Evolutionary conservation across 2,329 filamentous ascomycete species (phyloP).

Genomic region (Macrophomina tecta): DNA sequence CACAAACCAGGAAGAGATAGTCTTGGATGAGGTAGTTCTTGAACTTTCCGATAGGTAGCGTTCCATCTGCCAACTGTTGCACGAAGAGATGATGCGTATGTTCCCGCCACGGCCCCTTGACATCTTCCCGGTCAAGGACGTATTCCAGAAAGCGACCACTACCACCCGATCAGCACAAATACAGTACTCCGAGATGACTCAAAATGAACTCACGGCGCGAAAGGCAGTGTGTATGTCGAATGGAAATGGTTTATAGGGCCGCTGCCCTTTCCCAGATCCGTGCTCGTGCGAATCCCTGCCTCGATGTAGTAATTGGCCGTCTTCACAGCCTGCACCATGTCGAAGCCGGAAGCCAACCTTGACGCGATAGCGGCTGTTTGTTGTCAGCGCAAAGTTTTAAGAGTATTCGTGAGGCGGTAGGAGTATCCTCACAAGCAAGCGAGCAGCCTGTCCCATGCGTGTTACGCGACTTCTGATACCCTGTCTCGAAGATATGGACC

Average conservation of each 20-base stretch:
- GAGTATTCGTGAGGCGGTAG: no score
- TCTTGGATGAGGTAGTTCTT: slow-evolving; percentile 91
- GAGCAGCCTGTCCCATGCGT: slow-evolving; percentile 97
- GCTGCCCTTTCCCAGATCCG: slow-evolving; percentile 68
- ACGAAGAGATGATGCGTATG: slow-evolving; percentile 88
- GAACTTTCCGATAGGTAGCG: slow-evolving; percentile 76
- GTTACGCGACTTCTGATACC: slow-evolving; percentile 75
- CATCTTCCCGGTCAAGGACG: slow-evolving; percentile 74
- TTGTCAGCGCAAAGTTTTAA: not conserved
- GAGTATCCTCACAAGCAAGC: slow-evolving; percentile 65
- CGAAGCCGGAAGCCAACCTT: slow-evolving; percentile 67
- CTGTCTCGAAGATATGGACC: slow-evolving; percentile 69
- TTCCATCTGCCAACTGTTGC: slow-evolving; percentile 74
- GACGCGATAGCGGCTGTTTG: slow-evolving; percentile 69
- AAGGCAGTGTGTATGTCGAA: slow-evolving; percentile 70
- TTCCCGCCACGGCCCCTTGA: slow-evolving; percentile 73
- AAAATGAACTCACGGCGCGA: slow-evolving; percentile 56
- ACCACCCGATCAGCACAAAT: not conserved
- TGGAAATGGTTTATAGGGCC: slow-evolving; percentile 83
- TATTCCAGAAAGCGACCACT: slow-evolving; percentile 81
- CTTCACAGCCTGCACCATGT: slow-evolving; percentile 66
- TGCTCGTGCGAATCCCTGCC: slow-evolving; percentile 70
- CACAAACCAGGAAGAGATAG: slow-evolving; percentile 80
- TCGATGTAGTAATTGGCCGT: slow-evolving; percentile 75
- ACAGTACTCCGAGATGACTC: slow-evolving; percentile 40